Percentiles rank a stretch among this genome's conserved stretches.
phyloP scores from a whole-genome alignment of 805 yeast species.

The Brettanomyces nanus region DNA sequence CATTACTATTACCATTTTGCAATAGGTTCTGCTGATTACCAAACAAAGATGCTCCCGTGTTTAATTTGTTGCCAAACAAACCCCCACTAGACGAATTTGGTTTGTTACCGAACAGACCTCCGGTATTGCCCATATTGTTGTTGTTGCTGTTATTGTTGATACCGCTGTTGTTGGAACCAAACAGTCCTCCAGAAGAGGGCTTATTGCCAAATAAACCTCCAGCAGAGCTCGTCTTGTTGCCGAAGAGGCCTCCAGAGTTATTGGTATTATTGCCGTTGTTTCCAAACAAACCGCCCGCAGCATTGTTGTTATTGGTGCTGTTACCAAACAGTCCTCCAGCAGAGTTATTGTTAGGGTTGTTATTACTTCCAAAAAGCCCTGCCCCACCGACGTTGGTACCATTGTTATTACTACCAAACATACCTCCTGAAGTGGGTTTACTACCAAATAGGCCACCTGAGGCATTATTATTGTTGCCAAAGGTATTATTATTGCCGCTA shows the following conservation, averaged over 20 bases:
- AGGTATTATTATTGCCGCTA: slow-evolving; percentile 18
- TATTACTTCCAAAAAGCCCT: slow-evolving; percentile 16
- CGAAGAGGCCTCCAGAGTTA: slow-evolving; percentile 9
- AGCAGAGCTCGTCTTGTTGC: slow-evolving; percentile 14
- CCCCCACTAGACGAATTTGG: slow-evolving; percentile 10
- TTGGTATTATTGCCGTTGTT: slow-evolving; percentile 19
- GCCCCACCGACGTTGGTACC: slow-evolving; percentile 4
- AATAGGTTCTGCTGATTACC: slow-evolving; percentile 19
- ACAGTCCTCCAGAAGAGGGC: slow-evolving; percentile 26
- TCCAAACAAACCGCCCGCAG: slow-evolving; percentile 33
- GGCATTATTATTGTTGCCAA: slow-evolving; percentile 17
- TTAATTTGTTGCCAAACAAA: slow-evolving; percentile 12
- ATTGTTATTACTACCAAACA: slow-evolving; percentile 15
- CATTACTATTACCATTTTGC: not conserved
- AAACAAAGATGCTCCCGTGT: slow-evolving; percentile 32
- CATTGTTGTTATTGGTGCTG: slow-evolving; percentile 11
- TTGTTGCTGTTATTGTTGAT: slow-evolving; percentile 24
- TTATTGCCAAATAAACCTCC: slow-evolving; percentile 26
- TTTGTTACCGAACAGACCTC: slow-evolving; percentile 30
- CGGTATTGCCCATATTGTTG: slow-evolving; percentile 16
- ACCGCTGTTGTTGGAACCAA: slow-evolving; percentile 28
- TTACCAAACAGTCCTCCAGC: slow-evolving; percentile 32
- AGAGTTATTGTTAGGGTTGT: slow-evolving; percentile 3
- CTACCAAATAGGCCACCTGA: slow-evolving; percentile 14
- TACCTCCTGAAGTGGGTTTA: slow-evolving; percentile 12